A percentile compares a stretch with the other conserved stretches of the same genome.
Conservation (phyloP, 441 rosid genomes). For the Manihot esculenta region DNA sequence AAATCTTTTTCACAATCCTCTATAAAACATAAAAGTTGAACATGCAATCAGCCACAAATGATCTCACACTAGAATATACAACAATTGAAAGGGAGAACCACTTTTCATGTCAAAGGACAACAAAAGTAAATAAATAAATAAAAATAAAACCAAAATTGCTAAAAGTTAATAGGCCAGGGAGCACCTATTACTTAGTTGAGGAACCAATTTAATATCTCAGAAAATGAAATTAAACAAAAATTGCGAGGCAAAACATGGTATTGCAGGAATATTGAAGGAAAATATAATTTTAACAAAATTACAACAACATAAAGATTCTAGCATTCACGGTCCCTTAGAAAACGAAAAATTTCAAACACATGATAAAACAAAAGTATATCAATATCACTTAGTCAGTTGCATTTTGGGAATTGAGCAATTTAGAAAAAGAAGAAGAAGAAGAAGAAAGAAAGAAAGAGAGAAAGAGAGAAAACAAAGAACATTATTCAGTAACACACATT, state of each 20-base stretch:
- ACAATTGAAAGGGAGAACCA: not conserved
- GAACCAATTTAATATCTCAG: not conserved
- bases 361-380: no score
- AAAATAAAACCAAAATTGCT: not conserved
- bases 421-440: no score
- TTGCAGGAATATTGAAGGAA: no score
- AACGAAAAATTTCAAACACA: no score
- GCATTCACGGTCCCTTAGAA: no score
- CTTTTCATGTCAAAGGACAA: not conserved
- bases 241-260: no score
- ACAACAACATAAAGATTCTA: no score
- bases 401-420: no score
- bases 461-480: not conserved
- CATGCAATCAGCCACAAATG: slow-evolving; percentile 7
- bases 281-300: no score
- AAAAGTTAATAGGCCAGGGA: not conserved
- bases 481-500: no score
- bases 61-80: not conserved
- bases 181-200: not conserved
- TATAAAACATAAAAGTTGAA: not conserved
- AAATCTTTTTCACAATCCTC: slow-evolving; percentile 27
- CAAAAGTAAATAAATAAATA: not conserved
- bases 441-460: no score
- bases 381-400: no score
- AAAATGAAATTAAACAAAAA: not conserved